Conservation (phyloP, 1,284 basidiomycete genomes). For the Agroathelia rolfsii region DNA sequence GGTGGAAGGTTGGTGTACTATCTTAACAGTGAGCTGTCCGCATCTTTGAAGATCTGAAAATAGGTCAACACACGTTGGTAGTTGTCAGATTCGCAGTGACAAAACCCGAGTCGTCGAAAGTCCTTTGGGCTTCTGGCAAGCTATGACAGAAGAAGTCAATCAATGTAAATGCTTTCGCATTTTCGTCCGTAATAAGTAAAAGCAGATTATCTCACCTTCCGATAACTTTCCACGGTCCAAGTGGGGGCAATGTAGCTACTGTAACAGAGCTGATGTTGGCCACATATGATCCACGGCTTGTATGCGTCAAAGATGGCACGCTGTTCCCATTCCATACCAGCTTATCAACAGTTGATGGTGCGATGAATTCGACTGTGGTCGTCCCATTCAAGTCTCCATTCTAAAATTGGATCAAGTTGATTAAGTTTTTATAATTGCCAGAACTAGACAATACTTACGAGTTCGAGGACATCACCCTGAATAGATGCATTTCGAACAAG, state of each 20-base stretch:
- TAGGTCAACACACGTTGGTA: slow-evolving; percentile 29
- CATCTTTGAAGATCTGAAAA: not conserved
- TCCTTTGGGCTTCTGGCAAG: slow-evolving; percentile 35
- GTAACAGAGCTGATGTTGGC: slow-evolving; percentile 15
- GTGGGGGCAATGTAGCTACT: slow-evolving; percentile 22
- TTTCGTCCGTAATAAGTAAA: slow-evolving; percentile 1
- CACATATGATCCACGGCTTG: slow-evolving; percentile 23
- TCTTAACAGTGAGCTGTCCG: not conserved
- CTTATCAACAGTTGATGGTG: slow-evolving; percentile 24
- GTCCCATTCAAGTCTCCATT: slow-evolving; percentile 40
- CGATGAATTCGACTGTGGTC: slow-evolving; percentile 33
- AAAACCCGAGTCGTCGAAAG: slow-evolving; percentile 36
- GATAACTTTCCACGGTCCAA: slow-evolving; percentile 32
- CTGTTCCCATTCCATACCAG: slow-evolving; percentile 36
- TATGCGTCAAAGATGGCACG: slow-evolving; percentile 16
- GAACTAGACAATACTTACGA: no score
- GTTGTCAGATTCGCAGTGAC: slow-evolving; percentile 27
- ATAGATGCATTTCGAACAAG: slow-evolving; percentile 36
- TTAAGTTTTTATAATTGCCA: no score
- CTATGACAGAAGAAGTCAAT: slow-evolving; percentile 57
- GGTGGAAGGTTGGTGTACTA: slow-evolving; percentile 39
- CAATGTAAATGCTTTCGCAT: no score
- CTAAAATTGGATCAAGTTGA: slow-evolving; percentile 21
- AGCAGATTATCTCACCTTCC: not conserved
- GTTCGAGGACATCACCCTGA: slow-evolving; percentile 21